A percentile compares a stretch with the other conserved stretches of the same genome.
Evolutionary conservation across 1,139 yeast species (phyloP).

Genomic region (Blastobotrys arbuscula): DNA sequence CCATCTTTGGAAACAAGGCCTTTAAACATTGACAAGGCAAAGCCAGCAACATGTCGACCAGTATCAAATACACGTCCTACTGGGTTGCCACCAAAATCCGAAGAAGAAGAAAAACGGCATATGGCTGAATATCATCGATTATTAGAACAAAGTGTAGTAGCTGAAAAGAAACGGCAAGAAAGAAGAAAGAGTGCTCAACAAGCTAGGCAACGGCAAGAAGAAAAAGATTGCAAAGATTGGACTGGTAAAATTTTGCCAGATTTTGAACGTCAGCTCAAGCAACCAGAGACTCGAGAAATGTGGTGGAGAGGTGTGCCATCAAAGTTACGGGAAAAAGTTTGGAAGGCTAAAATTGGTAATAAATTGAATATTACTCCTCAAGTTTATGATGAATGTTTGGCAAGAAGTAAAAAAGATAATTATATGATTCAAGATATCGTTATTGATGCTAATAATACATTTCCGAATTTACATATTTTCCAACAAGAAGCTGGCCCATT

Average conservation of each 20-base stretch:
- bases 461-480: slow-evolving; percentile 44
- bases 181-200: slow-evolving; percentile 27
- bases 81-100: slow-evolving; percentile 62
- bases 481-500: slow-evolving; percentile 35
- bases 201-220: slow-evolving; percentile 28
- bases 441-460: slow-evolving; percentile 35
- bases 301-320: slow-evolving; percentile 67
- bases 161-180: slow-evolving; percentile 29
- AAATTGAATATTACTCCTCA: slow-evolving; percentile 25
- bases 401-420: slow-evolving; percentile 11
- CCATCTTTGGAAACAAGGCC: background rate
- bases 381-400: slow-evolving; percentile 19
- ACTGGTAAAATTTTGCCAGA: slow-evolving; percentile 38
- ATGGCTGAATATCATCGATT: slow-evolving; percentile 49
- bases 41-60: background rate
- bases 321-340: slow-evolving; percentile 43
- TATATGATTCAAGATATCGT: slow-evolving; percentile 20
- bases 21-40: background rate
- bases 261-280: slow-evolving; percentile 33
- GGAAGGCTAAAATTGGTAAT: slow-evolving; percentile 47
- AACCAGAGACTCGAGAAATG: slow-evolving; percentile 44
- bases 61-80: slow-evolving; percentile 48
- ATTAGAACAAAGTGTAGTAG: slow-evolving; percentile 41
- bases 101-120: slow-evolving; percentile 51
- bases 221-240: slow-evolving; percentile 41